phyloP scores from a whole-genome alignment of 2,329 filamentous ascomycete species.

The Sporothrix variecibatus region DNA sequence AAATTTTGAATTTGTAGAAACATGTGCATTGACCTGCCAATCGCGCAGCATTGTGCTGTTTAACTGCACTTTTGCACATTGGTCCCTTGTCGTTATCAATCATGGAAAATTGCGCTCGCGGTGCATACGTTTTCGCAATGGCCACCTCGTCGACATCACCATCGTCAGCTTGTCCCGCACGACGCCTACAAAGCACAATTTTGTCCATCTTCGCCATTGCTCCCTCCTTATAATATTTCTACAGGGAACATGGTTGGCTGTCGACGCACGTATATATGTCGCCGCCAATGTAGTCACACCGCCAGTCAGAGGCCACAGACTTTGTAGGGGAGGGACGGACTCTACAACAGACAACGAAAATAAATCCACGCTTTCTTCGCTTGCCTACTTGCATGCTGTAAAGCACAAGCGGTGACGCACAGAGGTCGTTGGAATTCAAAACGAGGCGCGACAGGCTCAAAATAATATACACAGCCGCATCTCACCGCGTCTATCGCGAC shows the following conservation, averaged over 20 bases:
- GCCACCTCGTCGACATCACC: background rate
- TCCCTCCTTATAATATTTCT: background rate
- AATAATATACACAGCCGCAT: background rate
- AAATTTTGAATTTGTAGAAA: background rate
- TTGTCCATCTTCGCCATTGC: background rate
- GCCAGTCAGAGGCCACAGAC: background rate
- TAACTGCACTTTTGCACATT: background rate
- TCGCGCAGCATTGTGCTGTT: background rate
- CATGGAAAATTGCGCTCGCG: background rate
- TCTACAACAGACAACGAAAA: background rate
- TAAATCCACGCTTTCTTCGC: background rate
- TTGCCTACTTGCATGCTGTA: background rate
- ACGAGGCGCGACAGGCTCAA: background rate
- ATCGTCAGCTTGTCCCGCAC: background rate
- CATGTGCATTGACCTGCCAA: background rate
- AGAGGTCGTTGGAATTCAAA: background rate
- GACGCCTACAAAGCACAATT: background rate
- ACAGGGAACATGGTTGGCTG: background rate
- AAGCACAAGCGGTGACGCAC: background rate
- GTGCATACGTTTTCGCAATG: background rate
- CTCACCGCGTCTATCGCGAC: conserved; percentile 5
- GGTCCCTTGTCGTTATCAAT: background rate
- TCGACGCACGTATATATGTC: too few relatives aligned
- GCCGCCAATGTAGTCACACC: background rate
- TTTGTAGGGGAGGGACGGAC: background rate